Evolutionary conservation across 2,329 filamentous ascomycete genomes (phyloP), one percentile per base, ranked within the genome.

Genomic region (Fusarium guadeloupense): DNA sequence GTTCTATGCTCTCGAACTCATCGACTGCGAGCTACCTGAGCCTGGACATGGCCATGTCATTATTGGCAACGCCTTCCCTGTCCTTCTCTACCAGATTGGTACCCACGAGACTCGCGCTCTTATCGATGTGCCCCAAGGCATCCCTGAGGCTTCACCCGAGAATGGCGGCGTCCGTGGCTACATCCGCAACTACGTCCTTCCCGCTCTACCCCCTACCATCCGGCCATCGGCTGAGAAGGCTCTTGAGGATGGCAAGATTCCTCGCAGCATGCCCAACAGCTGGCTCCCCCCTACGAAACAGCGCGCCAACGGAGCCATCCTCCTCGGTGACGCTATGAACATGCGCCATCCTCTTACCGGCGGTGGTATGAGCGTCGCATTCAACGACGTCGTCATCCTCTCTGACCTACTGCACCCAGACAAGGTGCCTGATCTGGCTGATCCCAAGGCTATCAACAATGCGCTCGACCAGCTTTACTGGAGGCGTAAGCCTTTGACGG

Each of bases 331-430:
- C 74, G 94, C 95, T 13, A 89, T 96, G 83, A 99, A 99, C 80
- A 99, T 99, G 95, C 91, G 95, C n/a, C 95, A 99, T 77, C 95
- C 95, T 2, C 83, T 99, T 12, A 99, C 95, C 0, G 95, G 95
- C 47, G 95, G 95, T 65, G 95, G 95, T 69, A 99, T 99, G 95
- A 98, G 94, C 0, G 95, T 98, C 2, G 95, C 92, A 2, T 90
- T 99, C 76, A 96, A 94, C 78, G 95, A 99, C 72, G 93, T 91
- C 2, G 84, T 95, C 10, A 77, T 96, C 2, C 83, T 99, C 21
- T 81, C 89, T 1, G 83, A 89, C 9, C 80, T 97, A 19, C 85
- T 99, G 2, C 81, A 85, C 31, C 93, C 92, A 0, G 78, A 83
- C 33, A 76, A 78, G 8, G 83, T 97, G 0, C 89, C 91, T 5